Evolutionary conservation across 768 basidiomycete genomes (phyloP), one percentile per base, ranked within the genome.

Genomic region (Flagelloscypha sp.): DNA sequence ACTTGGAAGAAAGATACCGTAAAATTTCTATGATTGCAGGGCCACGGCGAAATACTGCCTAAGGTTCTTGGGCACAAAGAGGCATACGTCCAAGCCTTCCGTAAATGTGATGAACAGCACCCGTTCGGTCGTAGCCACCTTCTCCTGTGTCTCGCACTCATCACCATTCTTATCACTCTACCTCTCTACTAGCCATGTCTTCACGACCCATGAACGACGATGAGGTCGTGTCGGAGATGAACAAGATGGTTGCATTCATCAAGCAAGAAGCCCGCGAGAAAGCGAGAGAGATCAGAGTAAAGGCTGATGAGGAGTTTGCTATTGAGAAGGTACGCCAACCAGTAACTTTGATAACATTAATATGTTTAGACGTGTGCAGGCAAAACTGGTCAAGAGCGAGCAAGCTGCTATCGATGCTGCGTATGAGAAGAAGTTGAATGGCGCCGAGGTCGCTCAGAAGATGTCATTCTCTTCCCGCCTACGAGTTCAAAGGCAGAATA

Each of bases 161-260:
- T n/a, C n/a, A n/a, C n/a, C n/a, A n/a, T n/a, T n/a, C n/a, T n/a
- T n/a, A n/a, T n/a, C n/a, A n/a, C n/a, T n/a, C n/a, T n/a, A n/a
- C n/a, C n/a, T n/a, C n/a, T n/a, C n/a, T n/a, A n/a, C n/a, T n/a
- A n/a, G n/a, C 41, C 44, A 92, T 79, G 78, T 65, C 85, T 44
- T 72, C 79, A 30, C 70, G 87, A 46, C 73, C 89, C 17, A 63
- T 94, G 40, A 92, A 90, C 53, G 94, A 98, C 47, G 88, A 92
- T 48, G 94, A 98, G 61, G 93, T 97, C 13, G 68, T 90, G 50
- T 84, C 66, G 52, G 94, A 98, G 71, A 89, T 97, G 87, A 93
- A 89, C 68, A 97, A 97, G 78, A 97, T 98, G 94, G 94, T 94
- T 30, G 82, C 89, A 35, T 97, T 97, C 70, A 98, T 98, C 73